These are phyloP conservation scores for Alloteropsis angusta DNA, from an alignment of 202 grass and related monocot genomes.

Conservation along the genomic window DNA sequence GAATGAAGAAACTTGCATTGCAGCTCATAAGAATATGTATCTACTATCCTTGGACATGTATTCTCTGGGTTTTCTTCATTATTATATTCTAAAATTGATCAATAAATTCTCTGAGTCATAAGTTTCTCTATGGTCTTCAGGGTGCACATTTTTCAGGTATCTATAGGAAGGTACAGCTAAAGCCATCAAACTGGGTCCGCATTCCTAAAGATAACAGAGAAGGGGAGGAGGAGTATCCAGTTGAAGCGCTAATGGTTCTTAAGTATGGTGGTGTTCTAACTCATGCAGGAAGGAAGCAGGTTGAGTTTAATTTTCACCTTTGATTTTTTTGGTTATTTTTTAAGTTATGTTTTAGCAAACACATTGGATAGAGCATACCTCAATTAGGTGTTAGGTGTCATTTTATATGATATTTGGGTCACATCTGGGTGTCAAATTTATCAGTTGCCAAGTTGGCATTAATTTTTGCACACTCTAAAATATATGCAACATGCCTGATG, in stretches of 20 bases:
- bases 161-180: conserved; percentile 92
- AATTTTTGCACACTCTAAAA: background rate
- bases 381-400: background rate
- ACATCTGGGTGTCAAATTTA: background rate
- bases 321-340: background rate
- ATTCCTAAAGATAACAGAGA: conserved; percentile 46
- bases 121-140: conserved; percentile 37
- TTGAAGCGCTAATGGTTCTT: conserved; percentile 92
- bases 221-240: conserved; percentile 59
- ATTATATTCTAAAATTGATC: conserved; percentile 6
- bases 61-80: conserved; percentile 16
- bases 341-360: background rate
- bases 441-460: background rate
- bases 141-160: conserved; percentile 97
- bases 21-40: conserved; percentile 17
- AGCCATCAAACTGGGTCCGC: conserved; percentile 67
- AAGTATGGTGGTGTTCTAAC: conserved; percentile 97
- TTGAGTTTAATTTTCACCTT: conserved; percentile 31
- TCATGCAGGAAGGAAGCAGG: conserved; percentile 99
- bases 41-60: background rate
- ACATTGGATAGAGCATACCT: background rate
- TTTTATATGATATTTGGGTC: background rate
- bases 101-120: conserved; percentile 15
- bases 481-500: background rate
- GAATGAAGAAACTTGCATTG: conserved; percentile 4